Conservation (phyloP, 2,329 filamentous ascomycete genomes). For the Fusarium sp. region DNA sequence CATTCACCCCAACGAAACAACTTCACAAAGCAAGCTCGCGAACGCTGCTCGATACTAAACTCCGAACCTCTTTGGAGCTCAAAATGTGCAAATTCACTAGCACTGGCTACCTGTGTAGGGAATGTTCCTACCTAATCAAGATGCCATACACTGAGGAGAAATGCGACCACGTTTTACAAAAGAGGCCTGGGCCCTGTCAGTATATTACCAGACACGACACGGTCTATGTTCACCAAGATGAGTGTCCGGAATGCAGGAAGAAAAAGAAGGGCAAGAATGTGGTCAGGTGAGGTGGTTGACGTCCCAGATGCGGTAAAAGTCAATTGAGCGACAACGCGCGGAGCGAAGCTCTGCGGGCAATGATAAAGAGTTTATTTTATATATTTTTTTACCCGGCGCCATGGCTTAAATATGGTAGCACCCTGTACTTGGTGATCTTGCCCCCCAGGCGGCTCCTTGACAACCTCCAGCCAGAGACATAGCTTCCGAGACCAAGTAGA, state of each 20-base stretch:
- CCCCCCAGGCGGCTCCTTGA: neutral
- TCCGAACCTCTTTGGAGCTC: neutral
- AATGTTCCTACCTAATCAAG: slow-evolving; percentile 11
- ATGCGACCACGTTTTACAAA: slow-evolving; percentile 6
- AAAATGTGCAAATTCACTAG: slow-evolving; percentile 17
- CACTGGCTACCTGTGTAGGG: slow-evolving; percentile 14
- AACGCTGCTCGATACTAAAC: neutral
- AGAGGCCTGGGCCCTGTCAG: neutral
- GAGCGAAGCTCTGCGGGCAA: neutral
- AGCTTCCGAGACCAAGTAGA: neutral
- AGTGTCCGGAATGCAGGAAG: slow-evolving; percentile 13
- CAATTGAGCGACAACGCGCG: neutral
- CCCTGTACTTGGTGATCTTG: neutral
- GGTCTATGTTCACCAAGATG: slow-evolving; percentile 15
- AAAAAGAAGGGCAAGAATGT: neutral
- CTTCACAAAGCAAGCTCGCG: neutral
- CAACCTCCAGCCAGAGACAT: neutral
- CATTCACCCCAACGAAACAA: neutral
- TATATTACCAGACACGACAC: slow-evolving; percentile 8
- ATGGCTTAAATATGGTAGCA: rapidly evolving
- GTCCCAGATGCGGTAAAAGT: neutral
- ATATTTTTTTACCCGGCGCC: rapidly evolving
- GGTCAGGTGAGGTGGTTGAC: neutral
- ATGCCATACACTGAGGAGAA: slow-evolving; percentile 12
- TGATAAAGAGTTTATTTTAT: neutral